Evolutionary conservation across 371 early-diverging fungal genomes (phyloP).

Genomic region (Mortierella sp.): DNA sequence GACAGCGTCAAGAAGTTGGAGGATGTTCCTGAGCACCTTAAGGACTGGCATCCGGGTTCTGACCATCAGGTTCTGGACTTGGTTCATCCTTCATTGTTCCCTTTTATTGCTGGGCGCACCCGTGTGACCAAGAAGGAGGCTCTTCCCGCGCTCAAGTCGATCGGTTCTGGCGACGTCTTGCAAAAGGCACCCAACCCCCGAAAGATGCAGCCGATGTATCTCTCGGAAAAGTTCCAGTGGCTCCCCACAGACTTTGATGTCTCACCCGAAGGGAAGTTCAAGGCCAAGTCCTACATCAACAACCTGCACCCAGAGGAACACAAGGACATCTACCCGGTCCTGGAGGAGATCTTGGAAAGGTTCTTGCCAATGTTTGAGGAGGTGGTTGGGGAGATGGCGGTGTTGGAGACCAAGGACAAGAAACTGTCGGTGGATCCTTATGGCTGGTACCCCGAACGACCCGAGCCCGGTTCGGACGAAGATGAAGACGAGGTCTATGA

Average conservation of each 20-base stretch:
- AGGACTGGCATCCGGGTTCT: constrained; percentile 70
- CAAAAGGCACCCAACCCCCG: neutral
- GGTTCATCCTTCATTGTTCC: constrained; percentile 73
- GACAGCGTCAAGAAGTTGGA: constrained; percentile 53
- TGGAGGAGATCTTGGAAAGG: constrained; percentile 53
- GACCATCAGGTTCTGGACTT: constrained; percentile 71
- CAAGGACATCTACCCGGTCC: constrained; percentile 56
- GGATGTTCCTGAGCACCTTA: constrained; percentile 51
- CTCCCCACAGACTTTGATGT: constrained; percentile 68
- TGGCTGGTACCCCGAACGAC: constrained; percentile 35
- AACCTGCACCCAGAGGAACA: constrained; percentile 66
- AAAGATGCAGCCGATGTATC: neutral
- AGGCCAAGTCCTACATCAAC: constrained; percentile 47
- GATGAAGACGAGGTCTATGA: neutral
- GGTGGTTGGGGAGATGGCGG: constrained; percentile 45
- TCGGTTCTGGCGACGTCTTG: constrained; percentile 12
- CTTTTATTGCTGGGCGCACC: constrained; percentile 52
- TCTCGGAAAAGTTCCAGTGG: constrained; percentile 63
- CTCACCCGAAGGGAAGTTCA: constrained; percentile 45
- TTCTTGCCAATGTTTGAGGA: constrained; percentile 64
- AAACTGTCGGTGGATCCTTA: constrained; percentile 25
- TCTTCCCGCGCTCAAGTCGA: constrained; percentile 21
- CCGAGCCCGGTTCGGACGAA: constrained; percentile 25
- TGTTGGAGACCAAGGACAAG: constrained; percentile 12
- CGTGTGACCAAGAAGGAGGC: constrained; percentile 29